Percentiles rank a stretch among this genome's conserved stretches.
These are phyloP conservation scores for Paramyrothecium sp. DNA, from an alignment of 2,329 filamentous ascomycete species.

Conservation along the genomic window DNA sequence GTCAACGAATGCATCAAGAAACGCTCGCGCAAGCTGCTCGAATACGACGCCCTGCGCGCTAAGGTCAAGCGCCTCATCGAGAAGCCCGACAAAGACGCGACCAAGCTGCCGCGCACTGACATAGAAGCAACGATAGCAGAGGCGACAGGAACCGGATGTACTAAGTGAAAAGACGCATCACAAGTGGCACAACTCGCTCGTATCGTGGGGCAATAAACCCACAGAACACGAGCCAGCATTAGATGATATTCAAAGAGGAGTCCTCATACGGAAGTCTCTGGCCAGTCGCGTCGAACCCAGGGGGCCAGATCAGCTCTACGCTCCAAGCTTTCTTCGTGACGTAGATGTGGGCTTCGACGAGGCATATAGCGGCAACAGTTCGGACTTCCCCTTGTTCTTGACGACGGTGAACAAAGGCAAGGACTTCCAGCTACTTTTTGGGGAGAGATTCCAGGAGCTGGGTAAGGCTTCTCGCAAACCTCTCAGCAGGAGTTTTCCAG, in stretches of 20 bases:
- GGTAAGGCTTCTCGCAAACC: not conserved
- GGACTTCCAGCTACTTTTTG: not conserved
- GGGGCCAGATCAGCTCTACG: not conserved
- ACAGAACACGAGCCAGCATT: not conserved
- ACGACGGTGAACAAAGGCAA: not conserved
- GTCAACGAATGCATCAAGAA: constrained; percentile 99
- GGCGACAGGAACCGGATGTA: not conserved
- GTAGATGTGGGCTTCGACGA: not conserved
- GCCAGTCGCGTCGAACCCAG: not conserved
- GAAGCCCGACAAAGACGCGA: constrained; percentile 98
- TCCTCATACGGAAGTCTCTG: not conserved
- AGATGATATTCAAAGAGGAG: not conserved
- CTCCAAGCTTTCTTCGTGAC: not conserved
- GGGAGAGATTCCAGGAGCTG: not conserved
- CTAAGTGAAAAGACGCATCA: not conserved
- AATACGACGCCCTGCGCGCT: constrained; percentile 93
- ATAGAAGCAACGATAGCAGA: constrained; percentile 62
- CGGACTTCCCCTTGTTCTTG: not conserved
- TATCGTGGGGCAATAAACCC: not conserved
- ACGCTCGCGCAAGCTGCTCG: constrained; percentile 95
- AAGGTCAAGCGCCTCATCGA: constrained; percentile 97
- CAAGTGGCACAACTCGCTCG: not conserved
- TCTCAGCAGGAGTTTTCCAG: not conserved
- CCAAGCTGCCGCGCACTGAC: constrained; percentile 92
- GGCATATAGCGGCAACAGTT: not conserved